These are phyloP conservation scores for Carallia pectinifolia DNA, from an alignment of 345 rosid species.

Conservation along the genomic window DNA sequence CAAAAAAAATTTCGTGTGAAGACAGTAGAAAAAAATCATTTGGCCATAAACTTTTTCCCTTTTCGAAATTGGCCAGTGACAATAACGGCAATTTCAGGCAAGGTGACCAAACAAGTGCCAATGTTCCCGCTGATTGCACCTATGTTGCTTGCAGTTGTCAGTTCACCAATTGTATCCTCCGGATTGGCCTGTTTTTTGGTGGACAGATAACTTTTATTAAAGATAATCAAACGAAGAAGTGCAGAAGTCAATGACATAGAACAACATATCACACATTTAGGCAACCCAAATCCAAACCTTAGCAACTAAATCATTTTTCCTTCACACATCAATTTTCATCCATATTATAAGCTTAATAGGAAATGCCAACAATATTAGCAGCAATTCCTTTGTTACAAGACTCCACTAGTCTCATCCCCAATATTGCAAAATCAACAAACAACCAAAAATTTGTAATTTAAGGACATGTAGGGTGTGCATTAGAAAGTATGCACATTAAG, in stretches of 20 bases:
- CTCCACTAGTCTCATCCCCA: not conserved
- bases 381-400: conserved; percentile 74
- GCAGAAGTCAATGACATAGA: too few species aligned
- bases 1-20: too few species aligned
- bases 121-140: conserved; percentile 91
- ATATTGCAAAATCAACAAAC: not conserved
- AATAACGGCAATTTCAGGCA: conserved; percentile 89
- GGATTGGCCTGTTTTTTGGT: conserved; percentile 22
- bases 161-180: conserved; percentile 71
- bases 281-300: too few species aligned
- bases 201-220: too few species aligned
- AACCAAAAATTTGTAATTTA: not conserved
- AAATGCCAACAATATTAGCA: conserved; percentile 61
- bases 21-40: too few species aligned
- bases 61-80: conserved; percentile 84
- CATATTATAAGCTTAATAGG: conserved; percentile 53
- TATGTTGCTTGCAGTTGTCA: conserved; percentile 83
- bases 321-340: too few species aligned
- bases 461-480: too few species aligned
- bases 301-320: too few species aligned
- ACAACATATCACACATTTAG: too few species aligned
- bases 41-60: too few species aligned
- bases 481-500: too few species aligned
- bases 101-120: conserved; percentile 74
- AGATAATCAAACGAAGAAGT: too few species aligned